Percentiles rank a stretch among this genome's conserved stretches.
phyloP scores from a whole-genome alignment of 2,329 filamentous ascomycete genomes.

The Malbranchea zuffiana region DNA sequence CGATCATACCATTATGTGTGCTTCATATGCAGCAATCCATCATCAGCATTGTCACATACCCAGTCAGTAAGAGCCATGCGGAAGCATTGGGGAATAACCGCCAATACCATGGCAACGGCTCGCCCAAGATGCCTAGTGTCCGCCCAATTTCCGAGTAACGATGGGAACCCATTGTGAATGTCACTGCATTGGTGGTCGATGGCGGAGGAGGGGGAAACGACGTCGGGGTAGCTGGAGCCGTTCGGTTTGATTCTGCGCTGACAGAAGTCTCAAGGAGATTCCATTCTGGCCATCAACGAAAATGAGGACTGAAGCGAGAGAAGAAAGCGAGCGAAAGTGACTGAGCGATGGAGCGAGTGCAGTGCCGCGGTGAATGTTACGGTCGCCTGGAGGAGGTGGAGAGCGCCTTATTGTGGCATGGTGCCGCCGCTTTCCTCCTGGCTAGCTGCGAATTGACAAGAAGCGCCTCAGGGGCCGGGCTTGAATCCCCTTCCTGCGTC shows the following conservation, averaged over 20 bases:
- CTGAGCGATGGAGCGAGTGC: no score
- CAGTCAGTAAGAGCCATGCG: slow-evolving; percentile 21
- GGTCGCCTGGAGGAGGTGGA: no score
- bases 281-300: background rate
- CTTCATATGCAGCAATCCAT: background rate
- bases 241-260: no score
- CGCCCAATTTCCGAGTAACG: slow-evolving; percentile 13
- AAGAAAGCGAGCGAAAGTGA: no score
- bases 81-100: slow-evolving; percentile 20
- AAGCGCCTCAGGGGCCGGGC: no score
- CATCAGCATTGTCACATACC: slow-evolving; percentile 18
- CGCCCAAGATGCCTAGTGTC: slow-evolving; percentile 11
- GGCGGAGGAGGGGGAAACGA: slow-evolving; percentile 1
- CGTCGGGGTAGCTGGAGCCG: slow-evolving; percentile 1
- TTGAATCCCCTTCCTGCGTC: no score
- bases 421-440: no score
- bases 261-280: background rate
- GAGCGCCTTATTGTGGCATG: no score
- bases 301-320: background rate
- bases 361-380: no score
- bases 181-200: slow-evolving; percentile 10
- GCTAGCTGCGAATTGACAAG: no score
- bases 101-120: slow-evolving; percentile 18
- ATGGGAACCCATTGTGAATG: slow-evolving; percentile 12
- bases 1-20: background rate